phyloP scores from a whole-genome alignment of 2,329 filamentous ascomycete species.

The Phaeophleospora eucalypticola region DNA sequence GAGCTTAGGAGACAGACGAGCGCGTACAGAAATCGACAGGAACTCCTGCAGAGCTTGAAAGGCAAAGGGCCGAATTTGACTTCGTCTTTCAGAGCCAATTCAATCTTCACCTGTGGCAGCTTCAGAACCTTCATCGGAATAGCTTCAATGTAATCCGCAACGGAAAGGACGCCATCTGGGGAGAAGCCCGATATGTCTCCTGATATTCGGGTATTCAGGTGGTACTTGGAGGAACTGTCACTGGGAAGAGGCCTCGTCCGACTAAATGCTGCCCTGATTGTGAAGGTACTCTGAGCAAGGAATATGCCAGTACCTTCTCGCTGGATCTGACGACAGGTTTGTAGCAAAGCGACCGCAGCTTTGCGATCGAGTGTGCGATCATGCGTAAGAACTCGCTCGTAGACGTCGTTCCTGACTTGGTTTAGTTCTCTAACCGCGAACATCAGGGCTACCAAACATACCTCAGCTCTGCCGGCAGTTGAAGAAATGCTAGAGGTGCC shows the following conservation, averaged over 20 bases:
- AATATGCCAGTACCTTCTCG: not conserved
- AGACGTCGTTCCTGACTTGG: constrained; percentile 4
- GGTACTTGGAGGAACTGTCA: not conserved
- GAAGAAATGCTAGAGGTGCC: no score
- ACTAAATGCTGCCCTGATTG: not conserved
- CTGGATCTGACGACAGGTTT: not conserved
- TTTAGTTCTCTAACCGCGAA: not conserved
- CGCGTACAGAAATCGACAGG: not conserved
- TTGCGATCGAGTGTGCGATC: not conserved
- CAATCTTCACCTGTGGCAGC: not conserved
- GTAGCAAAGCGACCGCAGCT: not conserved
- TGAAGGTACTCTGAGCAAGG: not conserved
- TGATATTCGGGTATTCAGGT: not conserved
- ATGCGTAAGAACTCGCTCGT: not conserved
- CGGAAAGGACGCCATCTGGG: not conserved
- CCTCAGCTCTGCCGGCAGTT: not conserved
- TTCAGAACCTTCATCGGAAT: not conserved
- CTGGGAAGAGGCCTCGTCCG: not conserved
- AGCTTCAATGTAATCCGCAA: not conserved
- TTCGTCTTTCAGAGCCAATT: not conserved
- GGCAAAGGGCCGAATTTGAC: not conserved
- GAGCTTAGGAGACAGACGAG: not conserved
- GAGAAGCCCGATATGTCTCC: not conserved
- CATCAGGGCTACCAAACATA: not conserved
- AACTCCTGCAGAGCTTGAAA: not conserved